Conservation (phyloP, 805 yeast genomes). For the Dipodascus geniculatus region DNA sequence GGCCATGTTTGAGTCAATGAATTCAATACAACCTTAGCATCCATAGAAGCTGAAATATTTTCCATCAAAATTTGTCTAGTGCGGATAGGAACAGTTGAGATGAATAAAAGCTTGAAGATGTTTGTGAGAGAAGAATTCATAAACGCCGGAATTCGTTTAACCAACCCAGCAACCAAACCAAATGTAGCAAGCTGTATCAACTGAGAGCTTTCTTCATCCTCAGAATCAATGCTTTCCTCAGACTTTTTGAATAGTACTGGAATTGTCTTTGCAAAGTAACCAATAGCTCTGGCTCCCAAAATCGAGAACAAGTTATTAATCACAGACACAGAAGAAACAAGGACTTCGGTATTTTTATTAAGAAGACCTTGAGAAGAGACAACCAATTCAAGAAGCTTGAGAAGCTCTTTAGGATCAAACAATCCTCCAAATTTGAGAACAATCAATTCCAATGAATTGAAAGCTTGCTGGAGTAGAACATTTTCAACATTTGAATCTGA, state of each 20-base stretch:
- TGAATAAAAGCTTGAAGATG: slow-evolving; percentile 41
- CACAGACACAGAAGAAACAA: slow-evolving; percentile 62
- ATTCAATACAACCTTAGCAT: slow-evolving; percentile 47
- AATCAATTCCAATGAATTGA: slow-evolving; percentile 55
- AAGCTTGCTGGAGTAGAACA: slow-evolving; percentile 53
- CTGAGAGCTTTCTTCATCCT: slow-evolving; percentile 22
- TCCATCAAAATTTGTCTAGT: slow-evolving; percentile 41
- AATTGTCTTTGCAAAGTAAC: slow-evolving; percentile 73
- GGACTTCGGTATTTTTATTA: slow-evolving; percentile 44
- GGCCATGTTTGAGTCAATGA: slow-evolving; percentile 57
- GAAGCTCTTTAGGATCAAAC: slow-evolving; percentile 30
- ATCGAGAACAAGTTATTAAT: slow-evolving; percentile 58
- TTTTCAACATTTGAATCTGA: slow-evolving; percentile 15
- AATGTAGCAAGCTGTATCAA: slow-evolving; percentile 60
- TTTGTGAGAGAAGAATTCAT: slow-evolving; percentile 56
- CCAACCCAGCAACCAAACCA: slow-evolving; percentile 58
- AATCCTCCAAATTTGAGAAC: slow-evolving; percentile 48
- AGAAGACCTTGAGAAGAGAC: slow-evolving; percentile 44
- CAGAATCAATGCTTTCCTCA: slow-evolving; percentile 26
- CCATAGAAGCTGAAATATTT: slow-evolving; percentile 56
- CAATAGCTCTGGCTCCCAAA: slow-evolving; percentile 78
- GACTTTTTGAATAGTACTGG: slow-evolving; percentile 61
- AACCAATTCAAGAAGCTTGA: slow-evolving; percentile 38
- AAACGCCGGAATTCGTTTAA: slow-evolving; percentile 80
- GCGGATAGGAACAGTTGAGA: slow-evolving; percentile 36